phyloP scores from a whole-genome alignment of 1,284 basidiomycete species.

The Ustilago esculenta region DNA sequence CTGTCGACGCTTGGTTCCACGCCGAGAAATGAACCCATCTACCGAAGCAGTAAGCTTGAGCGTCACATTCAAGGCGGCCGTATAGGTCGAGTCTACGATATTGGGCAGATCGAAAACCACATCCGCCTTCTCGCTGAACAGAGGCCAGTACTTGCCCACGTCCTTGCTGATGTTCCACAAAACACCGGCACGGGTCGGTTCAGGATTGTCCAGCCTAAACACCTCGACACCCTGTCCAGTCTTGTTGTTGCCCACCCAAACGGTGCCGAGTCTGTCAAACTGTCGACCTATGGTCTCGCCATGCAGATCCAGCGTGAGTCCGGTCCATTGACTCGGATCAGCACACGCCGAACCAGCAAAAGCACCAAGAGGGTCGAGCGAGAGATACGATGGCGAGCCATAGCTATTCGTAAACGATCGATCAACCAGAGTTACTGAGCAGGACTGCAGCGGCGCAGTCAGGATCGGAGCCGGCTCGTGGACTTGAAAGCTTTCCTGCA shows the following conservation, averaged over 20 bases:
- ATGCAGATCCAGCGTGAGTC: constrained; percentile 31
- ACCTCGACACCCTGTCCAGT: constrained; percentile 50
- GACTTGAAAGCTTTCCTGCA: constrained; percentile 24
- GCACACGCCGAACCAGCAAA: constrained; percentile 19
- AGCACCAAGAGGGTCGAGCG: constrained; percentile 16
- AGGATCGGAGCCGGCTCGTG: constrained; percentile 30
- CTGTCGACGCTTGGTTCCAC: not conserved
- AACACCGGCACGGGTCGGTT: constrained; percentile 45
- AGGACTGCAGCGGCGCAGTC: not conserved
- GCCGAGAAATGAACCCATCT: not conserved
- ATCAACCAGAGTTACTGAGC: constrained; percentile 32
- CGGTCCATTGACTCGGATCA: constrained; percentile 38
- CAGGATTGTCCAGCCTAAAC: constrained; percentile 52
- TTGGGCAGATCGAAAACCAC: constrained; percentile 55
- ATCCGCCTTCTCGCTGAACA: constrained; percentile 29
- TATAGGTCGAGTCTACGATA: constrained; percentile 52
- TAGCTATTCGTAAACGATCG: constrained; percentile 51
- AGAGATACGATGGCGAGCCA: constrained; percentile 28
- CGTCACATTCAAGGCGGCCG: constrained; percentile 43
- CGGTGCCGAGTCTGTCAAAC: constrained; percentile 51
- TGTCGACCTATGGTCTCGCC: constrained; percentile 44
- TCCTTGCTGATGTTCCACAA: constrained; percentile 48
- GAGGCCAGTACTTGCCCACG: constrained; percentile 40
- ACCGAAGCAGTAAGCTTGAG: constrained; percentile 31
- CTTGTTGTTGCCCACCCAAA: constrained; percentile 31